phyloP scores from a whole-genome alignment of 164 flowering plant species.

The Stephania yunnanensis region DNA sequence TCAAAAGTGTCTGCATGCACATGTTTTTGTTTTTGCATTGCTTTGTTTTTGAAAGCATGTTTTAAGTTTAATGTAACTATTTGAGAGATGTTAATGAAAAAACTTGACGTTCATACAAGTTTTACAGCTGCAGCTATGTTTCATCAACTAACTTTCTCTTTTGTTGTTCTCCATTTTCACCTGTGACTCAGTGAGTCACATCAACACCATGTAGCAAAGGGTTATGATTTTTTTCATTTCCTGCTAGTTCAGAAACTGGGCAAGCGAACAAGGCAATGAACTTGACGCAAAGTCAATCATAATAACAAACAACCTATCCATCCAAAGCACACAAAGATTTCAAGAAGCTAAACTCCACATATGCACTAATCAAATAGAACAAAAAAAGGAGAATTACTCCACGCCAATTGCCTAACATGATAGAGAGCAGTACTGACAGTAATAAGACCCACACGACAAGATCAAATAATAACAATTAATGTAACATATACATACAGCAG shows the following conservation, averaged over 20 bases:
- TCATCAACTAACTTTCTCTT: no score
- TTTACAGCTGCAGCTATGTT: no score
- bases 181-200: no score
- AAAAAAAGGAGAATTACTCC: neutral
- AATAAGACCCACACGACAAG: neutral
- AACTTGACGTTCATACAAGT: no score
- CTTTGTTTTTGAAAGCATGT: no score
- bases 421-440: neutral
- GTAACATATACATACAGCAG: neutral
- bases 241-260: neutral
- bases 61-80: no score
- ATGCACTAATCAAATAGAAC: neutral
- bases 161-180: no score
- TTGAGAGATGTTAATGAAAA: no score
- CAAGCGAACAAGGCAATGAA: neutral
- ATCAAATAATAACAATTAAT: neutral
- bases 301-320: neutral
- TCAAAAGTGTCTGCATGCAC: no score
- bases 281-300: neutral
- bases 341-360: neutral
- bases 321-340: neutral
- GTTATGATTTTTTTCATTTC: no score
- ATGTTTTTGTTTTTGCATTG: no score
- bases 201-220: no score
- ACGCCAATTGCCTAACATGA: neutral